Base-by-base conservation (phyloP, 129 eudicot genomes). In the Gnaphalium uliginosum region DNA sequence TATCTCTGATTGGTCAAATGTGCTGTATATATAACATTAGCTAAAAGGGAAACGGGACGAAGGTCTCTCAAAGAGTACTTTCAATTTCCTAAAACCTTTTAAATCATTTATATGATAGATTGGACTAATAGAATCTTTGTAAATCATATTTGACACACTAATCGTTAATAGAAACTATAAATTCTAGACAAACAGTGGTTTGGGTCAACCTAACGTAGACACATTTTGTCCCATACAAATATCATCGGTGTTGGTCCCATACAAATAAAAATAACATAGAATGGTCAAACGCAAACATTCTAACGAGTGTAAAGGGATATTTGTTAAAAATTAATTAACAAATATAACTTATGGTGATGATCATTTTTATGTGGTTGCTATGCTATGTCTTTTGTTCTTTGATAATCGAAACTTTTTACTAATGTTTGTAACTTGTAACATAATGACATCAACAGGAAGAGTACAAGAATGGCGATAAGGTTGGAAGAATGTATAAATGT, bases 401-500 rank as follows among this genome's bases (percentile, higher is more conserved):
- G 24, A 10, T 66, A 33, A 66, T 30, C 2, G 24, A 23, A 59
- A 59, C 3, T 8, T 2, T 59, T 32, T 41, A 32, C 57, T 21
- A 17, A 23, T 21, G 10, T 32, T 41, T 68, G 33, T 21, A 14
- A 17, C 11, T 25, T 7, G 14, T 59, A 15, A 10, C 6, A 17
- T 46, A n/a, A 27, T 67, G 10, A 14, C 2, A 15, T n/a, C 53
- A 69, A 68, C 83, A 83, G 83, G 86, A 78, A 25, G 80, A 78
- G 77, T 83, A 73, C 76, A 60, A 25, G 39, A 59, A 50, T 8
- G 86, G 43, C 5, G 83, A 74, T 64, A 53, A 27, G 41, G 23
- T 78, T 61, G 86, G 83, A 63, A 78, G 53, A 56, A 50, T 78
- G 71, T 41, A 73, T 24, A 78, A 25, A 29, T 85, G 89, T 25